Conservation (phyloP, 179 eudicot genomes). For the Corrigiola litoralis region DNA sequence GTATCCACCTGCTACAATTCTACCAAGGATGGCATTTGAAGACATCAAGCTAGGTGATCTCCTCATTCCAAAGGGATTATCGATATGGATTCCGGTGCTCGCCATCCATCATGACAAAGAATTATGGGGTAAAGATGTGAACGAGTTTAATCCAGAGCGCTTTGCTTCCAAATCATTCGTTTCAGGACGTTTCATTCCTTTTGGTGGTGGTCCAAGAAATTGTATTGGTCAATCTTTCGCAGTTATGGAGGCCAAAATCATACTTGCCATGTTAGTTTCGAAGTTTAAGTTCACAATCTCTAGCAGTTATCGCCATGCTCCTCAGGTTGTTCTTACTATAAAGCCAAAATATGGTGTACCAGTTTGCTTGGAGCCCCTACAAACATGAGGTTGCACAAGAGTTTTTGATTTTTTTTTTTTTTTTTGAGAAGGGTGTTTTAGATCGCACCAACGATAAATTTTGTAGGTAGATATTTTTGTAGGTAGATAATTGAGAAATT, state of each 20-base stretch:
- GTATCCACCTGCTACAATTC: constrained; percentile 78
- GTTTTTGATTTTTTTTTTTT: not conserved
- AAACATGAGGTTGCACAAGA: not conserved
- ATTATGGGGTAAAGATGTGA: constrained; percentile 81
- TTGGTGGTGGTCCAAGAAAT: constrained; percentile 82
- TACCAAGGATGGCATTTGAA: constrained; percentile 84
- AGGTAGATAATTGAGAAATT: not conserved
- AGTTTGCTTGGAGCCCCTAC: constrained; percentile 53
- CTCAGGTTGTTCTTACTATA: constrained; percentile 67
- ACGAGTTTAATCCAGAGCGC: constrained; percentile 76
- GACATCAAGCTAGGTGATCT: constrained; percentile 76
- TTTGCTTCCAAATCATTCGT: constrained; percentile 52
- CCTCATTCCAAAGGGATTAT: constrained; percentile 74
- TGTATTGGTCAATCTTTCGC: constrained; percentile 90
- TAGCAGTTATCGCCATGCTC: constrained; percentile 67
- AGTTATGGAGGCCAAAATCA: constrained; percentile 81
- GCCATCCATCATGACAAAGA: constrained; percentile 78
- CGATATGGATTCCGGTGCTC: constrained; percentile 87
- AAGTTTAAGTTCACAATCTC: constrained; percentile 59
- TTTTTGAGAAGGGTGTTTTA: not conserved
- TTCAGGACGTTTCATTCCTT: constrained; percentile 77
- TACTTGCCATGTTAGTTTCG: constrained; percentile 61
- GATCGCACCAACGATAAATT: constrained; percentile 18
- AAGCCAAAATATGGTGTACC: constrained; percentile 93
- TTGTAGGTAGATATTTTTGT: constrained; percentile 11